Conservation (phyloP, 2,329 filamentous ascomycete species). For the Penicillium oxalicum region DNA sequence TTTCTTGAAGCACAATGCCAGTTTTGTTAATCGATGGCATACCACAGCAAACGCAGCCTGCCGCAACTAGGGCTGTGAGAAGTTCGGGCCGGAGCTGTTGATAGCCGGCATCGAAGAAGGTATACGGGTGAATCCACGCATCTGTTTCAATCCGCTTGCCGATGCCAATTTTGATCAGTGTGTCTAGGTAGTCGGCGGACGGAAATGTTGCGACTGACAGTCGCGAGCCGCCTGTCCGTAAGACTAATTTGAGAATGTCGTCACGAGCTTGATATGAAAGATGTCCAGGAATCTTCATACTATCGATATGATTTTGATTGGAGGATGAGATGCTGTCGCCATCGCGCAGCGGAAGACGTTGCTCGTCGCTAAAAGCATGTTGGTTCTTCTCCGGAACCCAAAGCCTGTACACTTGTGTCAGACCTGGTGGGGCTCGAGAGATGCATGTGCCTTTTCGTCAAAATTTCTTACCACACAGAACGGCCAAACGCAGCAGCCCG, state of each 20-base stretch:
- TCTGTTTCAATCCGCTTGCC: constrained; percentile 13
- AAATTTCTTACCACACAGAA: constrained; percentile 8
- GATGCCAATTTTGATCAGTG: constrained; percentile 13
- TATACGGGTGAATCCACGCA: constrained; percentile 14
- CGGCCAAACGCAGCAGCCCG: constrained; percentile 13
- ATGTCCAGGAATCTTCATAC: constrained; percentile 9
- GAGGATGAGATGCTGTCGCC: constrained; percentile 9
- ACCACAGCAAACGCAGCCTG: constrained; percentile 14
- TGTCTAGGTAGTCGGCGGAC: constrained; percentile 14
- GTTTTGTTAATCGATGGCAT: constrained; percentile 13
- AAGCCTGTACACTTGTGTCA: constrained; percentile 1
- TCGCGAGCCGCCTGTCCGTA: constrained; percentile 10
- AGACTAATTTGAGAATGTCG: constrained; percentile 12
- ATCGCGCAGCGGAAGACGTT: constrained; percentile 10
- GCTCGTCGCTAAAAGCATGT: constrained; percentile 13
- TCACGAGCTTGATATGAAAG: constrained; percentile 9
- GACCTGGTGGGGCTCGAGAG: background rate
- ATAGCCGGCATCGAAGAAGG: constrained; percentile 9
- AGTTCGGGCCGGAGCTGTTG: constrained; percentile 11
- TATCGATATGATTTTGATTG: constrained; percentile 6
- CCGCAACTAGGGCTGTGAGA: constrained; percentile 8
- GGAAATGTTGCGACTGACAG: constrained; percentile 12
- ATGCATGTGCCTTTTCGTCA: background rate
- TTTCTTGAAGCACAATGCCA: constrained; percentile 14
- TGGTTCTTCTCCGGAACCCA: constrained; percentile 15